Conservation (phyloP, 2,329 filamentous ascomycete genomes). For the Colletotrichum godetiae region DNA sequence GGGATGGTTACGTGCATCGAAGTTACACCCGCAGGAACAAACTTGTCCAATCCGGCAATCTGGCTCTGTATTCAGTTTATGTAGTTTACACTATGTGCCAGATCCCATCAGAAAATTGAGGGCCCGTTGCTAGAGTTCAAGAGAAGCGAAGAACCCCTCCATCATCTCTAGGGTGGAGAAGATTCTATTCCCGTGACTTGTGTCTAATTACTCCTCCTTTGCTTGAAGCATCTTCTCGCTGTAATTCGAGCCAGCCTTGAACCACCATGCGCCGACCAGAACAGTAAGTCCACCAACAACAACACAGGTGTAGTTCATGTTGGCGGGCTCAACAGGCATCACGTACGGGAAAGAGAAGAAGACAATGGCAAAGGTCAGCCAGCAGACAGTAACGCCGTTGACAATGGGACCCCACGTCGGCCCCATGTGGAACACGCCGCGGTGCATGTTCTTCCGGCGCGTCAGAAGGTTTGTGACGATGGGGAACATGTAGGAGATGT, state of each 20-base stretch:
- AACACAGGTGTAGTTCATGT: conserved; percentile 63
- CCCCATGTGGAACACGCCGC: conserved; percentile 53
- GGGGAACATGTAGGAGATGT: conserved; percentile 57
- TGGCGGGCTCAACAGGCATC: conserved; percentile 49
- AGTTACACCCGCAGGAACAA: not conserved
- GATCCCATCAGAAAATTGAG: too few species aligned
- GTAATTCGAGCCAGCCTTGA: conserved; percentile 52
- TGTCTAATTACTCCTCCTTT: conserved; percentile 40
- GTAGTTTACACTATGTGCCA: not conserved
- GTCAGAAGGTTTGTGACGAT: conserved; percentile 56
- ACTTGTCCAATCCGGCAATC: not conserved
- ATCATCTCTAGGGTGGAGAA: not conserved
- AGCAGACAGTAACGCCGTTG: conserved; percentile 50
- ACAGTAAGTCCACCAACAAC: conserved; percentile 53
- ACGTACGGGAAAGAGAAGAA: conserved; percentile 58
- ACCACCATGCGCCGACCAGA: conserved; percentile 54
- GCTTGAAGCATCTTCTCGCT: conserved; percentile 50
- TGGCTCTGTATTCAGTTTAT: not conserved
- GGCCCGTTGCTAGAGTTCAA: not conserved
- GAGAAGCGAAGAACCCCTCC: not conserved
- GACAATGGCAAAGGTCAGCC: conserved; percentile 53
- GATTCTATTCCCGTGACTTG: not conserved
- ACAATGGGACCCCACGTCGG: conserved; percentile 44
- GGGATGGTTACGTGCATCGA: not conserved
- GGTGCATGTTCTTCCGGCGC: conserved; percentile 51